These are phyloP conservation scores for Monosporascus ibericus DNA, from an alignment of 2,329 filamentous ascomycete species.

Conservation along the genomic window DNA sequence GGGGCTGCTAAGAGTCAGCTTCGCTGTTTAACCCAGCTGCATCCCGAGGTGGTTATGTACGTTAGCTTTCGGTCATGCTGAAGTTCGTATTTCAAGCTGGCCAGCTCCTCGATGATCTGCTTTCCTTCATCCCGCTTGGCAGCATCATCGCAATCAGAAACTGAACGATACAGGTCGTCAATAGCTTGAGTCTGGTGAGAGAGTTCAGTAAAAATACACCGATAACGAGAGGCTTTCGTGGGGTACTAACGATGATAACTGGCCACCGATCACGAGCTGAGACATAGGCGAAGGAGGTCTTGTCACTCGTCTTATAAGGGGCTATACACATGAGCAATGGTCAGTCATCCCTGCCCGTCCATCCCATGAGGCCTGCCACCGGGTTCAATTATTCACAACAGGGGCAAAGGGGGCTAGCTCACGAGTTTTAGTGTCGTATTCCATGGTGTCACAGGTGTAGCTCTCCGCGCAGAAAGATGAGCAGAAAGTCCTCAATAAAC, in stretches of 20 bases:
- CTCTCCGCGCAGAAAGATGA: neutral
- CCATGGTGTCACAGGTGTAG: constrained; percentile 43
- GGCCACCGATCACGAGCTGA: constrained; percentile 90
- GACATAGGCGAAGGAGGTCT: constrained; percentile 77
- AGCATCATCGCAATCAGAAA: constrained; percentile 51
- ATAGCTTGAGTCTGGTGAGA: constrained; percentile 72
- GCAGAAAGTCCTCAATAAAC: neutral
- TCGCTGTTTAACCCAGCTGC: neutral
- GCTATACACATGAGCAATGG: constrained; percentile 39
- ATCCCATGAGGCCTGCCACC: too few species aligned
- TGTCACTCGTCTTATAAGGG: constrained; percentile 72
- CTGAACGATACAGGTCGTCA: constrained; percentile 83
- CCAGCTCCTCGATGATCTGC: constrained; percentile 71
- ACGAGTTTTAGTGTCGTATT: constrained; percentile 70
- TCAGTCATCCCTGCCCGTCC: constrained; percentile 1
- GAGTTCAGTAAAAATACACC: neutral
- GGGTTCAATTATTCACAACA: neutral
- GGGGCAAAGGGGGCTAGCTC: constrained; percentile 26
- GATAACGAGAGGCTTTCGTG: neutral
- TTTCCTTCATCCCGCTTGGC: constrained; percentile 76
- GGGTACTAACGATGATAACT: constrained; percentile 69
- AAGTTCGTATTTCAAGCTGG: constrained; percentile 85
- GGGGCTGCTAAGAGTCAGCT: constrained; percentile 43
- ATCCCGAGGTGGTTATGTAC: constrained; percentile 40
- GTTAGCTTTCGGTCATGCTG: constrained; percentile 78